phyloP scores from a whole-genome alignment of 345 rosid genomes.

The Noccaea bulbosa region DNA sequence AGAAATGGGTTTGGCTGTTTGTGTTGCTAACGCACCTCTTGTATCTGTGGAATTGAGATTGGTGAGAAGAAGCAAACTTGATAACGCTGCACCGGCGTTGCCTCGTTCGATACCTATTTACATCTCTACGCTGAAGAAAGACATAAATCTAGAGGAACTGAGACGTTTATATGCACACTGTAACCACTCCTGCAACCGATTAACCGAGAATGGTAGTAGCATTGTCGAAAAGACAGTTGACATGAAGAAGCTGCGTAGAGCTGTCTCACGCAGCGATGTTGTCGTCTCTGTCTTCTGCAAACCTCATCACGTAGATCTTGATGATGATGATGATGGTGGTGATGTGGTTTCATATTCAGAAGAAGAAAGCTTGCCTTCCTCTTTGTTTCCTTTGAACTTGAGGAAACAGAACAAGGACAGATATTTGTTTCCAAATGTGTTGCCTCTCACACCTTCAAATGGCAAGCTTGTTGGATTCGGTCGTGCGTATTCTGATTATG shows the following conservation, averaged over 20 bases:
- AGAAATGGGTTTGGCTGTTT: constrained; percentile 35
- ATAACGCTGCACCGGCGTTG: constrained; percentile 28
- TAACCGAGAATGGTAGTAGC: constrained; percentile 52
- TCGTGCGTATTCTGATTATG: constrained; percentile 78
- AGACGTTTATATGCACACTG: constrained; percentile 57
- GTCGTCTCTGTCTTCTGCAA: constrained; percentile 80
- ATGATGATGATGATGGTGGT: constrained; percentile 1
- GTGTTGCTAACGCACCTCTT: constrained; percentile 26
- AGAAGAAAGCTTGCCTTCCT: constrained; percentile 22
- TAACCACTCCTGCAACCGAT: constrained; percentile 66
- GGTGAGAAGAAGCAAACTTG: constrained; percentile 44
- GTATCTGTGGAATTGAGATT: constrained; percentile 60
- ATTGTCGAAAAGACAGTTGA: constrained; percentile 44
- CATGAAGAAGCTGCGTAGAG: constrained; percentile 62
- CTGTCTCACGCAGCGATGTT: constrained; percentile 65
- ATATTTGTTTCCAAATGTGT: constrained; percentile 48
- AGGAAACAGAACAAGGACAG: constrained; percentile 39
- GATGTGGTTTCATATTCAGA: not conserved
- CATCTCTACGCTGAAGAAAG: constrained; percentile 63
- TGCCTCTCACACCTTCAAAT: constrained; percentile 58
- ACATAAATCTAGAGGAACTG: constrained; percentile 54
- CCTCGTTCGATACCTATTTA: constrained; percentile 55
- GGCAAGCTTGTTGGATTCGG: constrained; percentile 80
- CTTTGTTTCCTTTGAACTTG: constrained; percentile 24
- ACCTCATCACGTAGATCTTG: constrained; percentile 34